Percentiles rank a stretch among this genome's conserved stretches.
Conservation (phyloP, 495 filamentous ascomycete species). For the Penicillium steckii region DNA sequence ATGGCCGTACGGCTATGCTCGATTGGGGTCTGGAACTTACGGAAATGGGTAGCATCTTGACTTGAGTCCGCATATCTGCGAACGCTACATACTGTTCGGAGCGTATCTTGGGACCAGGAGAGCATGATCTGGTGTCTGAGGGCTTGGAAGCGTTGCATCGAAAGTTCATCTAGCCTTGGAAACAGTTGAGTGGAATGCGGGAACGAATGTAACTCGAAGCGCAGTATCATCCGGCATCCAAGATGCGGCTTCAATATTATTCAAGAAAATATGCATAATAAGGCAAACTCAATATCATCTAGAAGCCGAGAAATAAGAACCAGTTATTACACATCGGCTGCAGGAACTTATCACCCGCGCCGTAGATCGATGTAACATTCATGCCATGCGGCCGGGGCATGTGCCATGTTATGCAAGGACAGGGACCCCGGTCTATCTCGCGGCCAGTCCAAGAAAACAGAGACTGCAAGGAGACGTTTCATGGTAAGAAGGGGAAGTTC, state of each 20-base stretch:
- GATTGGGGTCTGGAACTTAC: background rate
- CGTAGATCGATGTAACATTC: conserved; percentile 20
- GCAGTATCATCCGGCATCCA: background rate
- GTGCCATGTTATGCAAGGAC: conserved; percentile 11
- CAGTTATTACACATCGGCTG: background rate
- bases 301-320: background rate
- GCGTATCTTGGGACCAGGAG: background rate
- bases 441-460: background rate
- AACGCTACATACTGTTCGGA: background rate
- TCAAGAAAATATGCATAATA: too few relatives aligned
- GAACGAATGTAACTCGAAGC: conserved; percentile 10
- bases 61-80: background rate
- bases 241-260: background rate
- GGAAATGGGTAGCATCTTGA: conserved; percentile 17
- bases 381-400: conserved; percentile 24
- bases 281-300: background rate
- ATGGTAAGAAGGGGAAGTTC: background rate
- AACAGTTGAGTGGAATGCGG: background rate
- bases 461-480: background rate
- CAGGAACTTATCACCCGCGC: conserved; percentile 19
- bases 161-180: background rate
- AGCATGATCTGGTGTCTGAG: background rate
- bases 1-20: background rate
- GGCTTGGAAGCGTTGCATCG: background rate
- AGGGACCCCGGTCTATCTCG: background rate